A percentile compares a stretch with the other conserved stretches of the same genome.
phyloP scores from a whole-genome alignment of 176 grass and related monocot species.

The Canna indica region DNA sequence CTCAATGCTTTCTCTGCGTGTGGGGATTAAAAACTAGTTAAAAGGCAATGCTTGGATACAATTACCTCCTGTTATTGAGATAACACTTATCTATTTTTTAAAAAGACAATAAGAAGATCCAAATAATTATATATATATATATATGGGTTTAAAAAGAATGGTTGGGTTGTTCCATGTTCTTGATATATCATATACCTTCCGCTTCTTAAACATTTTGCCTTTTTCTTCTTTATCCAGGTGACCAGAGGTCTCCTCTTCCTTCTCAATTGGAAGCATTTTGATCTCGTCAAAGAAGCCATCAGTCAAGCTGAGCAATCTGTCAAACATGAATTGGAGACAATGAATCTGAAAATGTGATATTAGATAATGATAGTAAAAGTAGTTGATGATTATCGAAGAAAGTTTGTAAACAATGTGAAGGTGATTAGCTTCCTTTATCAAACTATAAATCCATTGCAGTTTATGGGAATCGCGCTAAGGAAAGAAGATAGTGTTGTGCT shows the following conservation, averaged over 20 bases:
- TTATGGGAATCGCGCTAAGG: neutral
- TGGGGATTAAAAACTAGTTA: neutral
- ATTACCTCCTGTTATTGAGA: no score
- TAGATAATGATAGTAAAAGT: neutral
- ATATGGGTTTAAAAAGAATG: no score
- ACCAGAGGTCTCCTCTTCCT: constrained; percentile 16
- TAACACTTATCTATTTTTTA: neutral
- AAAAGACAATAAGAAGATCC: neutral
- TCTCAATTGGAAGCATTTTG: constrained; percentile 35
- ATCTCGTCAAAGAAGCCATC: constrained; percentile 40
- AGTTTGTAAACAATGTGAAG: neutral
- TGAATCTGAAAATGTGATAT: neutral
- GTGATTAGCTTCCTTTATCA: neutral
- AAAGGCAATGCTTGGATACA: no score
- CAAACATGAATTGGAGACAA: no score
- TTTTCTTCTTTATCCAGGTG: neutral
- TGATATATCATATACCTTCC: constrained; percentile 21
- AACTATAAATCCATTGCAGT: no score
- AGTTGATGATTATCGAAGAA: neutral
- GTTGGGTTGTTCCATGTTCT: neutral
- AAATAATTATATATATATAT: no score
- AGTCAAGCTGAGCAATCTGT: constrained; percentile 34
- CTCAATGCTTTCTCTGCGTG: neutral
- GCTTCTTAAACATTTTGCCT: no score
- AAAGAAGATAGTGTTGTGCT: no score